Conservation (phyloP, 257 asterid genomes). For the Eucommia ulmoides region DNA sequence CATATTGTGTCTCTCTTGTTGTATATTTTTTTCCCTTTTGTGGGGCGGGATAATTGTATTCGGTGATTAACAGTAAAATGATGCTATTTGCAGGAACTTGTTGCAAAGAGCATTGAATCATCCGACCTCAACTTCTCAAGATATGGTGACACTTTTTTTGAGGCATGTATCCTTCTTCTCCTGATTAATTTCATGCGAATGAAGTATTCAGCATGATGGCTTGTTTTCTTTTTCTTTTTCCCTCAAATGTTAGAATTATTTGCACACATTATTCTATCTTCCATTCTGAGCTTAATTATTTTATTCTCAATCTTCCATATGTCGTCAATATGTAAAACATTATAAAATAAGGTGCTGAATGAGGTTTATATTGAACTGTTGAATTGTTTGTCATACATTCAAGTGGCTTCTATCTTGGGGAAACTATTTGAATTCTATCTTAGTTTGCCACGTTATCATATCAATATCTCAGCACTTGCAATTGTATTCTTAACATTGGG, state of each 20-base stretch:
- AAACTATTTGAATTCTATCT: too few species aligned
- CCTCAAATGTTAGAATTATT: too few species aligned
- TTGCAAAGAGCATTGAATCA: conserved; percentile 73
- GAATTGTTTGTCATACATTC: too few species aligned
- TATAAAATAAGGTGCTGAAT: neutral
- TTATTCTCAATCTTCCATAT: neutral
- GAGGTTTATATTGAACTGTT: too few species aligned
- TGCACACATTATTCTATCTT: neutral
- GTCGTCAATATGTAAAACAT: neutral
- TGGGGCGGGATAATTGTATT: neutral
- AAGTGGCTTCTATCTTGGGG: too few species aligned
- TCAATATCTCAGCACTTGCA: too few species aligned
- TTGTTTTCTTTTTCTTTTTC: too few species aligned
- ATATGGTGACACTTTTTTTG: conserved; percentile 95
- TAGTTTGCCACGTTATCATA: too few species aligned
- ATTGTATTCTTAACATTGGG: too few species aligned
- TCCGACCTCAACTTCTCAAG: conserved; percentile 81
- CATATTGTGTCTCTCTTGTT: neutral
- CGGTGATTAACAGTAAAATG: conserved; percentile 3
- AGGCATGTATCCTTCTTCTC: conserved; percentile 24
- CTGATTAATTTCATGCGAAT: neutral
- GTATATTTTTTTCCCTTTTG: neutral
- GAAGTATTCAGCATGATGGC: neutral
- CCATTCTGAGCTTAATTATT: neutral
- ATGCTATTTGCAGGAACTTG: conserved; percentile 59